Conservation (phyloP, 495 filamentous ascomycete genomes). For the Penicillium coffeae region DNA sequence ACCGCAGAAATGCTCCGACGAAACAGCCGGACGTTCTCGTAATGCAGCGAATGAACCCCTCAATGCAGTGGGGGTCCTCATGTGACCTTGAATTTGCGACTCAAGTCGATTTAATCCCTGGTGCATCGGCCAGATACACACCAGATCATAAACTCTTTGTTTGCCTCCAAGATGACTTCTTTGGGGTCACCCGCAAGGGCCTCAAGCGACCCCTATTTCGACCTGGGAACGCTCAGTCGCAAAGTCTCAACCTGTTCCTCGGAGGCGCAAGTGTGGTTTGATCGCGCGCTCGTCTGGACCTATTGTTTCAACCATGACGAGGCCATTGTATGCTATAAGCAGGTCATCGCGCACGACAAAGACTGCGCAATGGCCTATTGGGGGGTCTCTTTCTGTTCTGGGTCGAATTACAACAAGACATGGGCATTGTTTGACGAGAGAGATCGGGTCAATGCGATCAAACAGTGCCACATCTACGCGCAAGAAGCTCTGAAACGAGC, state of each 20-base stretch:
- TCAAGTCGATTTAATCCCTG: background rate
- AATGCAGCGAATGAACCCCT: too few species aligned
- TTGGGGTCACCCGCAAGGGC: constrained; percentile 4
- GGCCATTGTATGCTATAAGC: constrained; percentile 54
- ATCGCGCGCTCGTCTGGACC: constrained; percentile 59
- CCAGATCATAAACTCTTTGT: background rate
- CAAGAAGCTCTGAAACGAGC: constrained; percentile 36
- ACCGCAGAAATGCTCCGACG: background rate
- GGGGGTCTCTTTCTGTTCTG: constrained; percentile 61
- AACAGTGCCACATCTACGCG: constrained; percentile 40
- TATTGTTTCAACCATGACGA: constrained; percentile 68
- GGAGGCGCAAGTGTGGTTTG: constrained; percentile 55
- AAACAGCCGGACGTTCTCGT: too few species aligned
- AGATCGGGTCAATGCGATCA: constrained; percentile 47
- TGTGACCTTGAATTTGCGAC: constrained; percentile 2
- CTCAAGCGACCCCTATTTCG: constrained; percentile 48
- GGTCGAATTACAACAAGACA: constrained; percentile 73
- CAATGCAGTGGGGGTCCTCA: background rate
- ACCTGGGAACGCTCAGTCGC: constrained; percentile 52
- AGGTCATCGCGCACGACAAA: constrained; percentile 49
- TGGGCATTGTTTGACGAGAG: constrained; percentile 61
- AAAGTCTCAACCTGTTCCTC: constrained; percentile 39
- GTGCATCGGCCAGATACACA: background rate
- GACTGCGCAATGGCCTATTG: constrained; percentile 62
- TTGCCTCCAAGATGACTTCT: background rate